Evolutionary conservation across 768 basidiomycete species (phyloP).

Genomic region (Mycena galericulata): DNA sequence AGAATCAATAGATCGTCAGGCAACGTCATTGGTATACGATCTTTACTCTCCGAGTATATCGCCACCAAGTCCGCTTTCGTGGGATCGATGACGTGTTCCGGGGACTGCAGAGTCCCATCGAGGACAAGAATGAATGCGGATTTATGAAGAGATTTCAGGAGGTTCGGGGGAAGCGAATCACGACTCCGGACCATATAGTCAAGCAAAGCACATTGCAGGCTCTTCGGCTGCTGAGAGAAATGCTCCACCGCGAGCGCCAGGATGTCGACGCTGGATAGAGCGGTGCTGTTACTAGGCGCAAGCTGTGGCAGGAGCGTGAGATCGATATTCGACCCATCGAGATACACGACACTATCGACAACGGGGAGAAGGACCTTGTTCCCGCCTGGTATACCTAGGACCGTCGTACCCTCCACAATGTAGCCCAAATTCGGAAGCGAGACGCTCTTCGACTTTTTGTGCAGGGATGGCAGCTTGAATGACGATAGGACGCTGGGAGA

Average conservation of each 20-base stretch:
- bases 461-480: conserved; percentile 31
- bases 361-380: conserved; percentile 40
- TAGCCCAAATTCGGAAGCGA: conserved; percentile 5
- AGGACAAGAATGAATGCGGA: conserved; percentile 44
- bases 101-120: conserved; percentile 24
- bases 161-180: conserved; percentile 39
- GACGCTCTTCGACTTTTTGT: conserved; percentile 32
- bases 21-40: conserved; percentile 33
- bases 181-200: conserved; percentile 41
- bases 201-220: conserved; percentile 43
- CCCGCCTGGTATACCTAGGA: conserved; percentile 29
- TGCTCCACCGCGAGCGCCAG: conserved; percentile 43
- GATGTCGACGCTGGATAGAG: conserved; percentile 41
- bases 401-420: conserved; percentile 16
- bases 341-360: conserved; percentile 39
- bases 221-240: conserved; percentile 43
- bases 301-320: conserved; percentile 41
- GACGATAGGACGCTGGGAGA: conserved; percentile 21
- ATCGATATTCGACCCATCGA: conserved; percentile 41
- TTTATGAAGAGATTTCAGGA: conserved; percentile 40
- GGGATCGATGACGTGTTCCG: conserved; percentile 31
- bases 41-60: conserved; percentile 29
- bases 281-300: conserved; percentile 32
- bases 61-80: conserved; percentile 28
- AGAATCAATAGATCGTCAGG: conserved; percentile 24